Conservation (phyloP, 345 rosid species). For the Brassica cretica region DNA sequence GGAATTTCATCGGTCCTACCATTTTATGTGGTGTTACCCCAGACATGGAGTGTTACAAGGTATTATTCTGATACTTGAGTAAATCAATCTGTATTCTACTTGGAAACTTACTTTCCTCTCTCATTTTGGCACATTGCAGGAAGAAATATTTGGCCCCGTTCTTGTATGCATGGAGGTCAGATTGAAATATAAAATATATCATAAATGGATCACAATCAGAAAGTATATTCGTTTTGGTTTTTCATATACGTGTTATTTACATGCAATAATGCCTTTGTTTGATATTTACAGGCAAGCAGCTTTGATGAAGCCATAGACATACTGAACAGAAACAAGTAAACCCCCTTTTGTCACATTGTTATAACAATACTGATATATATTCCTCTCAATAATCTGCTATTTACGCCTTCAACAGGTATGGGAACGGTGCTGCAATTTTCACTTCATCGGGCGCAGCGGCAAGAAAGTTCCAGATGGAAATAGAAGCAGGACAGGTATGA, state of each 20-base stretch:
- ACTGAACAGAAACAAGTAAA: constrained; percentile 80
- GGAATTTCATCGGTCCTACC: constrained; percentile 95
- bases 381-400: background rate
- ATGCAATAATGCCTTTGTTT: background rate
- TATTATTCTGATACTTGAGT: constrained; percentile 10
- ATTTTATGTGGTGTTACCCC: constrained; percentile 75
- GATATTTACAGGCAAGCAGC: constrained; percentile 63
- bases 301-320: constrained; percentile 86
- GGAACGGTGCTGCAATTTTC: constrained; percentile 92
- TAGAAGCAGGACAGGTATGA: constrained; percentile 93
- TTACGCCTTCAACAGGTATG: constrained; percentile 55
- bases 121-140: constrained; percentile 51
- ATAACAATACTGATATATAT: background rate
- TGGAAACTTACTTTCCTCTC: background rate
- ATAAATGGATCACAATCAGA: background rate
- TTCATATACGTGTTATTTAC: background rate
- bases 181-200: background rate
- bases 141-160: constrained; percentile 99
- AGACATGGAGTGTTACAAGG: constrained; percentile 99
- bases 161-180: constrained; percentile 87
- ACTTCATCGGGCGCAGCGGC: constrained; percentile 93
- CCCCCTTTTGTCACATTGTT: constrained; percentile 1
- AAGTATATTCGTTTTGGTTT: background rate
- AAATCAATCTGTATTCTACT: background rate
- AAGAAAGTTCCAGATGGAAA: constrained; percentile 88